Evolutionary conservation across 73 alveolate genomes (phyloP).

Genomic region (Durusdinium trenchii): DNA sequence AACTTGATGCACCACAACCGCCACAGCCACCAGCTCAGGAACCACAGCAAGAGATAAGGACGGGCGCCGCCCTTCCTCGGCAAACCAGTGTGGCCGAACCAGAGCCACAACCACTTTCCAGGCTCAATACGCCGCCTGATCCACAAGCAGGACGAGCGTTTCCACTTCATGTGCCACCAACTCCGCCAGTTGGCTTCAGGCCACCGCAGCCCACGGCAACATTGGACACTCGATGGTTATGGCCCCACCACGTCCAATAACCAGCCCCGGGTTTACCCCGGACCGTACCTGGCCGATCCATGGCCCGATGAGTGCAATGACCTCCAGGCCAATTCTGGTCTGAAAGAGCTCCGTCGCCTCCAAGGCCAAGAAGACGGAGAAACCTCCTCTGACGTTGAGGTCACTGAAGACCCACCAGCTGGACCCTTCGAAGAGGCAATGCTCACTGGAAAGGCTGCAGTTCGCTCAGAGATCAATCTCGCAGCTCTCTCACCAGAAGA

Average conservation of each 20-base stretch:
- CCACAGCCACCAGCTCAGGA: not conserved
- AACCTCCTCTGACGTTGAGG: not conserved
- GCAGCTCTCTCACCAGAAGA: not conserved
- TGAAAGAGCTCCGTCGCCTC: not conserved
- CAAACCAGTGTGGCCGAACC: no score
- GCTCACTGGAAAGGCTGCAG: conserved; percentile 10
- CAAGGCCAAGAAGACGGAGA: not conserved
- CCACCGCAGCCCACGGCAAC: no score
- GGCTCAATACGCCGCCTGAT: no score
- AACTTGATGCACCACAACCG: not conserved
- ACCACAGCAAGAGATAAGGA: no score
- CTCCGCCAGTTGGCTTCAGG: no score
- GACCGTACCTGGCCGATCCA: not conserved
- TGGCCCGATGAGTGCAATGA: not conserved
- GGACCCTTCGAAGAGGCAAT: not conserved
- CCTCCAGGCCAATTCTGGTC: not conserved
- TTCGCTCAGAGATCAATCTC: not conserved
- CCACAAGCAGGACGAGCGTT: no score
- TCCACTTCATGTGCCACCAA: no score
- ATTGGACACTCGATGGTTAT: no score
- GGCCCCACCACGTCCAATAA: not conserved
- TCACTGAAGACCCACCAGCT: not conserved
- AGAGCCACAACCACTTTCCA: no score
- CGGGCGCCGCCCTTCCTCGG: no score
- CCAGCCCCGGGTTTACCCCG: not conserved